Percentiles rank a stretch among this genome's conserved stretches.
Evolutionary conservation across 2,329 filamentous ascomycete species (phyloP).

Genomic region (Fusarium graminum): DNA sequence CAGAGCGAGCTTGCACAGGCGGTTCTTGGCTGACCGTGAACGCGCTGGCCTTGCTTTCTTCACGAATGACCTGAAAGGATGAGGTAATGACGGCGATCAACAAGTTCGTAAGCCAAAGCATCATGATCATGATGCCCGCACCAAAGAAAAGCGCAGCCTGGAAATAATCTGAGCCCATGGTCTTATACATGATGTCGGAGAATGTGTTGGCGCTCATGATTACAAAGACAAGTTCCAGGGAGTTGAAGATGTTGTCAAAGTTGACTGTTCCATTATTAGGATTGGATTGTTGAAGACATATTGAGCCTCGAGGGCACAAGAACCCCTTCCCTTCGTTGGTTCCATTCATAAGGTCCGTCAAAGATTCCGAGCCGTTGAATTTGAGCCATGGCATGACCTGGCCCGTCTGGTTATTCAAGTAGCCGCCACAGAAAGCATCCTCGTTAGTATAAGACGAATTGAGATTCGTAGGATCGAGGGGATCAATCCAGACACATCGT

Average conservation of each 20-base stretch:
- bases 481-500: constrained; percentile 83
- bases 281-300: constrained; percentile 83
- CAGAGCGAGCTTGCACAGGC: constrained; percentile 53
- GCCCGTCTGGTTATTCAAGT: constrained; percentile 73
- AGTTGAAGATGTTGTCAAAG: constrained; percentile 95
- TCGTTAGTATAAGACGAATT: constrained; percentile 70
- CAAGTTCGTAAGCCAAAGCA: constrained; percentile 96
- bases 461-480: constrained; percentile 66
- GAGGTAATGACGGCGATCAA: constrained; percentile 97
- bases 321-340: constrained; percentile 79
- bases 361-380: constrained; percentile 55
- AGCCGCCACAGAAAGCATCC: constrained; percentile 88
- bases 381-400: constrained; percentile 75
- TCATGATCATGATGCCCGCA: constrained; percentile 86
- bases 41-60: constrained; percentile 93
- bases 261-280: constrained; percentile 89
- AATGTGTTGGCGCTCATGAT: constrained; percentile 99
- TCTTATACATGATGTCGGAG: constrained; percentile 93
- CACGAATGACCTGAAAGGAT: constrained; percentile 96
- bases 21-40: constrained; percentile 81
- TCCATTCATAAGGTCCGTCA: constrained; percentile 64
- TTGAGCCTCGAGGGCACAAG: constrained; percentile 84
- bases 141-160: constrained; percentile 83
- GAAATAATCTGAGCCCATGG: constrained; percentile 91
- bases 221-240: constrained; percentile 93